Percentiles rank a stretch among this genome's conserved stretches.
Evolutionary conservation across 345 rosid species (phyloP).

Genomic region (Reutealis trisperma): DNA sequence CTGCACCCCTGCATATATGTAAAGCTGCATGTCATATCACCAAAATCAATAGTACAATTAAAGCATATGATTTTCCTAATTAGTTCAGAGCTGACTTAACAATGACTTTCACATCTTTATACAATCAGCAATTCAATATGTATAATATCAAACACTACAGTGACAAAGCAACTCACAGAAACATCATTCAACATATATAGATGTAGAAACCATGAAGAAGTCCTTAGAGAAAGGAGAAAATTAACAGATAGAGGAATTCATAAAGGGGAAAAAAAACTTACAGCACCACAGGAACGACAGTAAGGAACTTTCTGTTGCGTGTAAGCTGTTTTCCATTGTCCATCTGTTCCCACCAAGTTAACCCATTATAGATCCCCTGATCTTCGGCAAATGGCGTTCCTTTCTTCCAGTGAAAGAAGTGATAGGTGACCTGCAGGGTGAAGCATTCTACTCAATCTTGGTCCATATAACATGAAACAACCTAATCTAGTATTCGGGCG

Average conservation of each 20-base stretch:
- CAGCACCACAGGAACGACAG: constrained; percentile 94
- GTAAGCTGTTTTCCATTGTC: constrained; percentile 96
- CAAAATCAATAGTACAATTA: neutral
- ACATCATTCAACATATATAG: neutral
- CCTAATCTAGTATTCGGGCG: constrained; percentile 4
- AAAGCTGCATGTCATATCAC: neutral
- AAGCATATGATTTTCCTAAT: neutral
- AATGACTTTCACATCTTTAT: neutral
- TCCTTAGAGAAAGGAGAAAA: neutral
- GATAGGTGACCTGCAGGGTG: constrained; percentile 74
- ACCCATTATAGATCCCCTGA: constrained; percentile 90
- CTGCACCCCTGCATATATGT: neutral
- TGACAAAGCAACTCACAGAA: neutral
- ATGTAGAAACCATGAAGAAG: neutral
- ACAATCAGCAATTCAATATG: neutral
- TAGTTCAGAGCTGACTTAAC: neutral
- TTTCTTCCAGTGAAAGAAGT: constrained; percentile 98
- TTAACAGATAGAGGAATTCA: neutral
- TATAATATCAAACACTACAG: neutral
- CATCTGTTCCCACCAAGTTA: constrained; percentile 99
- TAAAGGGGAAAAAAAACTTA: constrained; percentile 38
- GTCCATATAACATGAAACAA: constrained; percentile 9
- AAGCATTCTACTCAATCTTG: constrained; percentile 16
- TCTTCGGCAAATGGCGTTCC: constrained; percentile 98
- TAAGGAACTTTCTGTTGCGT: constrained; percentile 85